Evolutionary conservation across 2,329 filamentous ascomycete species (phyloP), one percentile per base, ranked within the genome.

Genomic region (Aspergillus candidus): DNA sequence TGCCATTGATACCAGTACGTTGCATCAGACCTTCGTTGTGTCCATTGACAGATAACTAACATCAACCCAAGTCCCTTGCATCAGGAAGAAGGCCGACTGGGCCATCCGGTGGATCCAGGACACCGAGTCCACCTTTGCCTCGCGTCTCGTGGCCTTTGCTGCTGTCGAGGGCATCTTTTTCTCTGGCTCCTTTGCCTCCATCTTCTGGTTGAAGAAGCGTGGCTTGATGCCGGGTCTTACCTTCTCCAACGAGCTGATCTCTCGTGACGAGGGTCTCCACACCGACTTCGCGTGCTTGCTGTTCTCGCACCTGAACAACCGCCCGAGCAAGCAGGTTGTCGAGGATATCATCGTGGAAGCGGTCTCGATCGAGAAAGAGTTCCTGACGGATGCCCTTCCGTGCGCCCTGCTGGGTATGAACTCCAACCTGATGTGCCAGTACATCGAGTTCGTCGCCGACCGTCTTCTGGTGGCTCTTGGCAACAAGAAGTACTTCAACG

Each of bases 171-270:
- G 93, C 66, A 98, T 98, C 75, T 98, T 98, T 84, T 98, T 98
- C 83, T 93, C 86, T 59, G 93, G 93, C 53, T 94, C 93, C 17
- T 98, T 98, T 62, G 93, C 93, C 4, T 94, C 93, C 56, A 97
- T 98, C 74, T 98, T 98, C 80, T 98, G 93, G 93, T 79, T 98
- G 65, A 98, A 97, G 87, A 98, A 98, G 84, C 93, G 94, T 69
- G 93, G 93, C 58, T 83, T 98, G 57, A 98, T 98, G 93, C 86
- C 93, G 38, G 93, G 93, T 59, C 80, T 98, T 51, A 97, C 93
- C 58, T 98, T 98, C 78, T 97, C 93, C 68, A 98, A 98, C 77
- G 93, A 98, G 78, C 86, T 98, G 63, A 98, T 98, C 76, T 98
- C 93, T 50, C 91, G 93, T 75, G 93, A 98, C 60, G 93, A 98